Conservation (phyloP, 2,329 filamentous ascomycete genomes). For the Colletotrichum nymphaeae region DNA sequence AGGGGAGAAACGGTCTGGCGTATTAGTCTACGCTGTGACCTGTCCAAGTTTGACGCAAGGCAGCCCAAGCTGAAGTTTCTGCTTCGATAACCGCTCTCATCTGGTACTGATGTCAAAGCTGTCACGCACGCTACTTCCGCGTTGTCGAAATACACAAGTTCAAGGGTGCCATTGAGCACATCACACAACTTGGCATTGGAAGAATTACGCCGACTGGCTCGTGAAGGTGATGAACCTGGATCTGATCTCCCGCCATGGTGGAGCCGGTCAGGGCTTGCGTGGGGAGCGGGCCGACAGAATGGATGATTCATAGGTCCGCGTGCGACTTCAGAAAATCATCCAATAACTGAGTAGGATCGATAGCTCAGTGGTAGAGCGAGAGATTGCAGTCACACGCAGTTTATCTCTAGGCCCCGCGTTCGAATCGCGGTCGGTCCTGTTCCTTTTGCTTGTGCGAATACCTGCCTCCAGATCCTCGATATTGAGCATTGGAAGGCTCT, state of each 20-base stretch:
- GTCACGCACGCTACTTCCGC: neutral
- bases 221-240: constrained; percentile 20
- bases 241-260: constrained; percentile 11
- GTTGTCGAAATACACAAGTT: neutral
- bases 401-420: constrained; percentile 36
- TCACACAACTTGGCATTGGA: constrained; percentile 10
- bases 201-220: constrained; percentile 3
- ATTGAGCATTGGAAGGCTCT: neutral
- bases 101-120: neutral
- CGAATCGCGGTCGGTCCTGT: constrained; percentile 34
- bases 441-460: neutral
- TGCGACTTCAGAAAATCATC: accelerated
- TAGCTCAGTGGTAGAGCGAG: constrained; percentile 37
- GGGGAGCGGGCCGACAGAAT: neutral
- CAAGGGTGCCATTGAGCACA: neutral
- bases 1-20: neutral
- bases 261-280: neutral
- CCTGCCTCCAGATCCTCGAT: too few species aligned
- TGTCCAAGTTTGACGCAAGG: constrained; percentile 19
- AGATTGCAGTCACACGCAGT: constrained; percentile 30
- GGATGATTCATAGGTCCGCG: neutral
- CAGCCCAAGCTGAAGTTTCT: constrained; percentile 14
- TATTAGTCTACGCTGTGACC: constrained; percentile 4
- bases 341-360: constrained; percentile 18
- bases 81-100: neutral